phyloP scores from a whole-genome alignment of 805 yeast species.

The Zygosaccharomyces bisporus region DNA sequence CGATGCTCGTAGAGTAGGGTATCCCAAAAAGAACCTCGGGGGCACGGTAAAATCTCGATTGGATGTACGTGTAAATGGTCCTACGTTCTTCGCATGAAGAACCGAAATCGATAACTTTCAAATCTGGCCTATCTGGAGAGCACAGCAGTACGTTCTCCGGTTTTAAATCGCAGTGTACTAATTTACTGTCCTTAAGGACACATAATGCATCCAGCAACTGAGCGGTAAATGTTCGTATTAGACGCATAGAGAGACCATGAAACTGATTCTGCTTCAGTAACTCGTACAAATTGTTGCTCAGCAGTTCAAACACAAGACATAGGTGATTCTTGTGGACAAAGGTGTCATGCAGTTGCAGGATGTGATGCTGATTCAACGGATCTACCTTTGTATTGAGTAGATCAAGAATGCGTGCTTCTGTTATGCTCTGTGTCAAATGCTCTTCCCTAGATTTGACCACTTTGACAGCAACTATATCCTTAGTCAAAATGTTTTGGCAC shows the following conservation, averaged over 20 bases:
- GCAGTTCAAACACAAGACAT: conserved; percentile 86
- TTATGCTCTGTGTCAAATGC: conserved; percentile 82
- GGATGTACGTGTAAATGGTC: conserved; percentile 86
- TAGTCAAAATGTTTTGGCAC: conserved; percentile 67
- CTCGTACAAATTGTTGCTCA: conserved; percentile 86
- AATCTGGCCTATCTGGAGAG: conserved; percentile 66
- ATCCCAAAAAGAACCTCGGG: conserved; percentile 92
- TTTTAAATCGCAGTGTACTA: conserved; percentile 94
- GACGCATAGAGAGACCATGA: conserved; percentile 77
- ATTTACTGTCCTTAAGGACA: conserved; percentile 72
- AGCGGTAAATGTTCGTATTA: conserved; percentile 71
- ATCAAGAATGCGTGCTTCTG: conserved; percentile 85
- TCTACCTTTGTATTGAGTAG: conserved; percentile 68
- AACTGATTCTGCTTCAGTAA: conserved; percentile 88
- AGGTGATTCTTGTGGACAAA: conserved; percentile 90
- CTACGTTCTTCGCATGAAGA: conserved; percentile 91
- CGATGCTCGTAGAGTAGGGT: conserved; percentile 89
- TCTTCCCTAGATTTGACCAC: conserved; percentile 91
- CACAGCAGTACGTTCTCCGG: conserved; percentile 90
- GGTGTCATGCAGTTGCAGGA: conserved; percentile 76
- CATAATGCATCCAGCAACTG: conserved; percentile 81
- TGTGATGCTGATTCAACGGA: conserved; percentile 66
- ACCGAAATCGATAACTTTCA: conserved; percentile 94
- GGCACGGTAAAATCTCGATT: conserved; percentile 87
- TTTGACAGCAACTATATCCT: conserved; percentile 89